Conservation (phyloP, 371 early-diverging fungal genomes). For the Coemansia linderi region DNA sequence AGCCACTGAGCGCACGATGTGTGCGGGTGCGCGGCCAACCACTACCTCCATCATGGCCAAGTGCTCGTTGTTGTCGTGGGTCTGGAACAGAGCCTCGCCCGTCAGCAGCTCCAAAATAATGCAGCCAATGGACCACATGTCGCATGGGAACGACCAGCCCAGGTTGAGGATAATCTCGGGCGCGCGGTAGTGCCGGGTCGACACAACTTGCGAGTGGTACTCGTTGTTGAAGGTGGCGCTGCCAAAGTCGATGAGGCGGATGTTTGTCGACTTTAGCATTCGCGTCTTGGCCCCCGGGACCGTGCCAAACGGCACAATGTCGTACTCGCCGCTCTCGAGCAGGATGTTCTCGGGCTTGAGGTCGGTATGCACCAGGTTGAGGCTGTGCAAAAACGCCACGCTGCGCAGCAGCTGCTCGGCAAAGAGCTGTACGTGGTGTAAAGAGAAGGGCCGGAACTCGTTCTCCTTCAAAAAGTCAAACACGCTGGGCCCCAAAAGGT, state of each 20-base stretch:
- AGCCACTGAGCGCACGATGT: conserved; percentile 75
- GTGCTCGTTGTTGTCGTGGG: conserved; percentile 96
- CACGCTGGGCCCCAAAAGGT: conserved; percentile 79
- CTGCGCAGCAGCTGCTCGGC: conserved; percentile 60
- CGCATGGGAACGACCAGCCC: conserved; percentile 96
- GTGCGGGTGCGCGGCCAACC: conserved; percentile 94
- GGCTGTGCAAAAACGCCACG: conserved; percentile 74
- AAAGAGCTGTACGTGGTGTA: conserved; percentile 80
- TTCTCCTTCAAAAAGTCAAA: conserved; percentile 94
- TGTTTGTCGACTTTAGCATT: conserved; percentile 70
- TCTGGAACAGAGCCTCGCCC: conserved; percentile 93
- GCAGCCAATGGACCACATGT: conserved; percentile 97
- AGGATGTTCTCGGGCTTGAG: conserved; percentile 91
- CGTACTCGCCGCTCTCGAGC: conserved; percentile 56
- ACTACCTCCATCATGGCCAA: conserved; percentile 96
- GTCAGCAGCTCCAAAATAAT: conserved; percentile 92
- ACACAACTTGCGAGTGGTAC: conserved; percentile 90
- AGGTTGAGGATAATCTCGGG: conserved; percentile 93
- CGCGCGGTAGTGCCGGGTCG: conserved; percentile 95
- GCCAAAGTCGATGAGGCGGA: conserved; percentile 95
- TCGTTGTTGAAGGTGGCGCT: conserved; percentile 92
- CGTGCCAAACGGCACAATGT: conserved; percentile 46
- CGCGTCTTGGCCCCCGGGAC: conserved; percentile 54
- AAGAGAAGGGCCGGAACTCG: conserved; percentile 83
- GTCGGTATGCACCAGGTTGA: conserved; percentile 88